Percentiles rank a stretch among this genome's conserved stretches.
Evolutionary conservation across 1,139 yeast genomes (phyloP).

Genomic region (Hyphopichia khmerensis): DNA sequence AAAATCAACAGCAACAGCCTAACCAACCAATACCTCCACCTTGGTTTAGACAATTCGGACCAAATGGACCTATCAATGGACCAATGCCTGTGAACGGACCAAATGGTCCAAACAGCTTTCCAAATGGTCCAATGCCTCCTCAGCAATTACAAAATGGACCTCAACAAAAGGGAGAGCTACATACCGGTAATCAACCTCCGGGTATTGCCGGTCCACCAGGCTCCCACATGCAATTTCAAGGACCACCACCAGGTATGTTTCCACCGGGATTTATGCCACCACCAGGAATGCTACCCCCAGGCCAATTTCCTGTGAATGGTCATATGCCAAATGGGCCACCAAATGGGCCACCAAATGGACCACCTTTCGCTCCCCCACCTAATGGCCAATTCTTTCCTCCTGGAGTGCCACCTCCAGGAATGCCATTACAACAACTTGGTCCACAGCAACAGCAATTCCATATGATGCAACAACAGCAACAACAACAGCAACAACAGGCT

Average conservation of each 20-base stretch:
- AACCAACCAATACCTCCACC: constrained; percentile 8
- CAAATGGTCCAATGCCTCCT: constrained; percentile 5
- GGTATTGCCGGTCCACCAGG: constrained; percentile 2
- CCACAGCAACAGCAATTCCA: constrained; percentile 11
- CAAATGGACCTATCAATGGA: neutral
- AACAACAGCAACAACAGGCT: constrained; percentile 11
- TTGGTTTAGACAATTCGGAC: constrained; percentile 6
- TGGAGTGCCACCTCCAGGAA: constrained; percentile 20
- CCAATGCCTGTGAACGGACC: constrained; percentile 2
- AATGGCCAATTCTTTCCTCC: constrained; percentile 21
- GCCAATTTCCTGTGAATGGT: constrained; percentile 11
- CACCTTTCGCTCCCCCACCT: neutral
- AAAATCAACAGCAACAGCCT: neutral
- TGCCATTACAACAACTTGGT: constrained; percentile 5
- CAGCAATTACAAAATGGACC: neutral
- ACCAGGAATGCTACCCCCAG: constrained; percentile 27
- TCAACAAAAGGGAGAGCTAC: constrained; percentile 7
- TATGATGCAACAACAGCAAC: constrained; percentile 12
- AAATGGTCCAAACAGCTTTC: neutral
- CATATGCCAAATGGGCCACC: constrained; percentile 12
- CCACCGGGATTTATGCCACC: constrained; percentile 31
- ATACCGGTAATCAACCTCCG: neutral
- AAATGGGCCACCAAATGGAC: constrained; percentile 3
- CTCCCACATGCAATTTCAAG: constrained; percentile 12
- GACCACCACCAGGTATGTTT: constrained; percentile 28